A percentile compares a stretch with the other conserved stretches of the same genome.
Evolutionary conservation across 2,329 filamentous ascomycete genomes (phyloP).

Genomic region (Aspergillus calidoustus): DNA sequence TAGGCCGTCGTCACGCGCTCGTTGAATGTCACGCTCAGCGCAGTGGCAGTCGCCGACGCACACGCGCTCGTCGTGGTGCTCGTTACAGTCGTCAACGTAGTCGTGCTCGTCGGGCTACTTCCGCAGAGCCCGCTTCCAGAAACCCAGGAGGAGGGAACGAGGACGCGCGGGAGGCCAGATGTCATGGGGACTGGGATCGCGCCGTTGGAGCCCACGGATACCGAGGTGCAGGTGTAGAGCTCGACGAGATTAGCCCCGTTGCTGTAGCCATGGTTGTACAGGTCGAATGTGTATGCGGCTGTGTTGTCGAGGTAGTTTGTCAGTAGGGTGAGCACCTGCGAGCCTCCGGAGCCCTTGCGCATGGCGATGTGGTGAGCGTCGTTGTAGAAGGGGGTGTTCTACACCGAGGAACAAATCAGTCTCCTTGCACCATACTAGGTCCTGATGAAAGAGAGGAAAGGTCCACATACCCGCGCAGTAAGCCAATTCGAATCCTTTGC

Average conservation of each 20-base stretch:
- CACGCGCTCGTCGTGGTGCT: conserved; percentile 14
- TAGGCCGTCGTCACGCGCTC: conserved; percentile 60
- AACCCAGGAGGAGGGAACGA: conserved; percentile 25
- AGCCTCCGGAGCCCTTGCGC: conserved; percentile 47
- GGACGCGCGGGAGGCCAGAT: conserved; percentile 48
- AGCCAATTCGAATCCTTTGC: conserved; percentile 44
- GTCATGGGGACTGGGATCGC: conserved; percentile 51
- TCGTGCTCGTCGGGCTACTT: conserved; percentile 1
- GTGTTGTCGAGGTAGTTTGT: conserved; percentile 32
- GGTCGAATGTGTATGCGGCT: conserved; percentile 30
- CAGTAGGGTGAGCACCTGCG: conserved; percentile 47
- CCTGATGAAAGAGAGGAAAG: background rate
- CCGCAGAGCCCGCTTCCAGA: conserved; percentile 20
- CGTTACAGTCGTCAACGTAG: conserved; percentile 3
- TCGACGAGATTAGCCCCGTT: conserved; percentile 33
- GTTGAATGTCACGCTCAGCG: conserved; percentile 66
- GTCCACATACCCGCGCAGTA: conserved; percentile 36
- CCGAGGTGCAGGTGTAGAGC: conserved; percentile 45
- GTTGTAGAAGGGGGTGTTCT: conserved; percentile 49
- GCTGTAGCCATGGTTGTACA: conserved; percentile 30
- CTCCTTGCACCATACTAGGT: background rate
- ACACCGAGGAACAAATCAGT: background rate
- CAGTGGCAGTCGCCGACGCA: conserved; percentile 18
- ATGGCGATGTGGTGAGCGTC: conserved; percentile 51
- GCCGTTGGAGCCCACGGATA: conserved; percentile 50